Conservation (phyloP, 306 rosid species). For the Lathyrus aphaca region DNA sequence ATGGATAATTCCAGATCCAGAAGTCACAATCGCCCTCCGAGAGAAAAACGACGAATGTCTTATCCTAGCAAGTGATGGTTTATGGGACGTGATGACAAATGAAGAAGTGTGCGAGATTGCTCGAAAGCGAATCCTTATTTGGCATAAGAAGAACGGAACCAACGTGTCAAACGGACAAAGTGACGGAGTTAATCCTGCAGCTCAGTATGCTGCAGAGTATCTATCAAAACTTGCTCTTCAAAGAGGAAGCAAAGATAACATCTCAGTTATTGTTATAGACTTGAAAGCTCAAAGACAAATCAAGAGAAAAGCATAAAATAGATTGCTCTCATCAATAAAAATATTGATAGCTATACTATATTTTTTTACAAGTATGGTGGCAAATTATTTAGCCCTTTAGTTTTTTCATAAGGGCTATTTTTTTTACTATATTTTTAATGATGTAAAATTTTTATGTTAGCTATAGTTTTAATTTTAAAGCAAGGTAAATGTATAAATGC, state of each 20-base stretch:
- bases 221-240: slow-evolving; percentile 75
- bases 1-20: slow-evolving; percentile 78
- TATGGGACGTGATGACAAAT: slow-evolving; percentile 84
- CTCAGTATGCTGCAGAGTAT: slow-evolving; percentile 77
- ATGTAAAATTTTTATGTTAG: slow-evolving; percentile 24
- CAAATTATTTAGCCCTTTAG: slow-evolving; percentile 43
- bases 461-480: not conserved
- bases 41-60: slow-evolving; percentile 74
- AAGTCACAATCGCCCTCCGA: slow-evolving; percentile 53
- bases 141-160: slow-evolving; percentile 72
- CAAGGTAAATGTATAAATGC: slow-evolving; percentile 26
- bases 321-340: slow-evolving; percentile 23
- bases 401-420: slow-evolving; percentile 51
- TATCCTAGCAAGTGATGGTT: slow-evolving; percentile 74
- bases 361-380: slow-evolving; percentile 33
- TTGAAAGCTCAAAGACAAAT: slow-evolving; percentile 71
- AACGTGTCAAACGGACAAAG: slow-evolving; percentile 28
- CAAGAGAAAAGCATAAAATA: slow-evolving; percentile 46
- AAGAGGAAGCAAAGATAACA: slow-evolving; percentile 82
- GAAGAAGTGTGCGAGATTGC: slow-evolving; percentile 77
- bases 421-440: slow-evolving; percentile 33
- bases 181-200: slow-evolving; percentile 64
- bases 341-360: slow-evolving; percentile 33
- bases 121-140: slow-evolving; percentile 66
- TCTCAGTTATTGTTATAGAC: slow-evolving; percentile 74